Evolutionary conservation across 768 basidiomycete species (phyloP).

Genomic region (Termitomyces sp.): DNA sequence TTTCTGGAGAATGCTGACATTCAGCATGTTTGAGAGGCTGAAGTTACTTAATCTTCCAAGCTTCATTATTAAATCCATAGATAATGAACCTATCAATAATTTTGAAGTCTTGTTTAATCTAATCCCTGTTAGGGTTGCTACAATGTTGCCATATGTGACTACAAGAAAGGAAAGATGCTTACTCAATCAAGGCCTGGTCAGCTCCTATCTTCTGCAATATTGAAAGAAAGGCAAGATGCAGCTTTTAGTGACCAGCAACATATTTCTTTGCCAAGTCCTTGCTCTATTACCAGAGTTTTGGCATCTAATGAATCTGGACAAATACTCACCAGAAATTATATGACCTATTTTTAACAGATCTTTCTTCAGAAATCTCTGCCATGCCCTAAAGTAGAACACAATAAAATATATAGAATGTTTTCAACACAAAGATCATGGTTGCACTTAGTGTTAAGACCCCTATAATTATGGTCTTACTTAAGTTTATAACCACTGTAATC

Average conservation of each 20-base stretch:
- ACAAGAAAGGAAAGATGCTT: slow-evolving; percentile 93
- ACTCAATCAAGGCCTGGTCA: slow-evolving; percentile 87
- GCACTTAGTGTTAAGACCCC: no score
- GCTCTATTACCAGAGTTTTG: no score
- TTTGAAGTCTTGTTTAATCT: slow-evolving; percentile 2
- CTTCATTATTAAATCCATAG: slow-evolving; percentile 81
- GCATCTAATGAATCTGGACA: no score
- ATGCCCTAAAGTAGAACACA: no score
- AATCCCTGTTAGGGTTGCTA: slow-evolving; percentile 67
- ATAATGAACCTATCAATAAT: slow-evolving; percentile 48
- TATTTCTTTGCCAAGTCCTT: background rate
- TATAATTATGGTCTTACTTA: no score
- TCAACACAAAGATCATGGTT: no score
- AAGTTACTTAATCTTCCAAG: slow-evolving; percentile 97
- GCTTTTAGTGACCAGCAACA: slow-evolving; percentile 67
- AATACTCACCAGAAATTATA: no score
- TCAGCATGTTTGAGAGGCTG: slow-evolving; percentile 92
- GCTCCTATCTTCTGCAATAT: slow-evolving; percentile 61
- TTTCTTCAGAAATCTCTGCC: no score
- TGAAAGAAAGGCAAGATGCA: slow-evolving; percentile 48
- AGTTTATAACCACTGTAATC: no score
- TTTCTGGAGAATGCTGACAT: slow-evolving; percentile 91
- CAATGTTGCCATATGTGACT: slow-evolving; percentile 89
- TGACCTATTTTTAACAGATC: no score
- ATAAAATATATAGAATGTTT: no score